Base-by-base conservation (phyloP, 2,329 filamentous ascomycete genomes). In the Monilinia fructicola region DNA sequence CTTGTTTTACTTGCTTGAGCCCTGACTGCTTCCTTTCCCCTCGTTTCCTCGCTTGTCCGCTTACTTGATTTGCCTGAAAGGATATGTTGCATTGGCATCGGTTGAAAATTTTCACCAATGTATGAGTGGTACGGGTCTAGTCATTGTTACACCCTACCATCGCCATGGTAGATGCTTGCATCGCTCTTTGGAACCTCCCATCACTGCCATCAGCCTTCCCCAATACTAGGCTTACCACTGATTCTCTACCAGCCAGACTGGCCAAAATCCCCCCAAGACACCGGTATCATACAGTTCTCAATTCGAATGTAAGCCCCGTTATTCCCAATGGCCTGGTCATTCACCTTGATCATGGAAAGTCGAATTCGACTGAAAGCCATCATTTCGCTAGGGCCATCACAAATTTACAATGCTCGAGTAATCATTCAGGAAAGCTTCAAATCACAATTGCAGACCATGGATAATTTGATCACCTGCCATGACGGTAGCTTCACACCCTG, bases 391-490 rank as follows among this genome's bases (percentile, higher is more conserved):
- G 28, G 26, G 50, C n/a, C 56, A 48, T 42, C 40, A 54, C 54
- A 40, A 35, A 54, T 62, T 40, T 23, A 38, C 23, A 54, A 28
- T 40, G 21, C 18, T 12, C 14, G 40, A 44, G 42, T 21, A 56
- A 28, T 54, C 50, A 42, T 21, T 54, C n/a, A 48, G 23, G 42
- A 46, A 54, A 35, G 26, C 64, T 50, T 66, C 64, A 61, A 38
- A 66, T 60, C 35, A 61, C 64, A 53, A 54, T 54, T 21, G 12
- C 38, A 50, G 44, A 38, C 52, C 64, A 62, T 62, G 64, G 56
- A 66, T 62, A 18, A 54, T 62, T n/a, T 62, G 64, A 62, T 66
- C 64, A 66, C 56, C 64, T 66, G 64, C 56, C 56, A 62, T 23
- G 28, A 40, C 48, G 50, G 38, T 46, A 66, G 44, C 23, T 62